Conservation (phyloP, 352 stramenopile species). For the Globisporangium nunn region DNA sequence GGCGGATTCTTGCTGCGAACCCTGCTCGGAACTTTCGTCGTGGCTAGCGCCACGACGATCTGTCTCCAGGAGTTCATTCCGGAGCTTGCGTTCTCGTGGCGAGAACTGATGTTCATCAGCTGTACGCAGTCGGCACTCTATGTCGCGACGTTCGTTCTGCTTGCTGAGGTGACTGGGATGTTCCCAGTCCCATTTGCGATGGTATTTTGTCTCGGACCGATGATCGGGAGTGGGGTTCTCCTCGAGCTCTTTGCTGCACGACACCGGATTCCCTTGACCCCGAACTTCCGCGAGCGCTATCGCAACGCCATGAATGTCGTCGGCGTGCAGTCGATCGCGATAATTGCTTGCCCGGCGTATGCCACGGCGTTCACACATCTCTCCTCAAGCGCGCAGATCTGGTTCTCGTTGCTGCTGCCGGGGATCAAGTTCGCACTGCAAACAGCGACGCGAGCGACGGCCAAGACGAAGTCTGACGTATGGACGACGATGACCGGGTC, state of each 20-base stretch:
- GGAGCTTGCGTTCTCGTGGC: constrained; percentile 16
- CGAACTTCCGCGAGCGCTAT: constrained; percentile 4
- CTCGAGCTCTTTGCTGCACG: constrained; percentile 7
- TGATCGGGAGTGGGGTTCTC: constrained; percentile 13
- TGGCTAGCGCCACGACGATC: constrained; percentile 8
- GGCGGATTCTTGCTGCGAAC: constrained; percentile 22
- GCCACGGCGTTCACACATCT: constrained; percentile 22
- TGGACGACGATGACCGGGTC: constrained; percentile 10
- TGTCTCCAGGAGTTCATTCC: constrained; percentile 21
- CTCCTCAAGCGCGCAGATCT: constrained; percentile 14
- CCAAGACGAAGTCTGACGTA: constrained; percentile 9
- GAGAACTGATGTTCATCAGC: constrained; percentile 7
- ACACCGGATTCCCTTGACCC: not conserved
- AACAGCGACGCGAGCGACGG: constrained; percentile 6
- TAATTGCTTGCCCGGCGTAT: constrained; percentile 27
- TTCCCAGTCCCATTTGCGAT: constrained; percentile 31
- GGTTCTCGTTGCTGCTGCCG: constrained; percentile 25
- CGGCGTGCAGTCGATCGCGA: constrained; percentile 6
- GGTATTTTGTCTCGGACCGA: constrained; percentile 8
- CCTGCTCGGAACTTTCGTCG: constrained; percentile 13
- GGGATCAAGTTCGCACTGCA: constrained; percentile 20
- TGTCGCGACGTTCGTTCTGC: constrained; percentile 11
- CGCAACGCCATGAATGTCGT: constrained; percentile 5
- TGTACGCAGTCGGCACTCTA: constrained; percentile 14
- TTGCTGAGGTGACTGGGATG: constrained; percentile 8